Percentiles rank a stretch among this genome's conserved stretches.
Conservation (phyloP, 129 eudicot species). For the Flaveria ramosissima region DNA sequence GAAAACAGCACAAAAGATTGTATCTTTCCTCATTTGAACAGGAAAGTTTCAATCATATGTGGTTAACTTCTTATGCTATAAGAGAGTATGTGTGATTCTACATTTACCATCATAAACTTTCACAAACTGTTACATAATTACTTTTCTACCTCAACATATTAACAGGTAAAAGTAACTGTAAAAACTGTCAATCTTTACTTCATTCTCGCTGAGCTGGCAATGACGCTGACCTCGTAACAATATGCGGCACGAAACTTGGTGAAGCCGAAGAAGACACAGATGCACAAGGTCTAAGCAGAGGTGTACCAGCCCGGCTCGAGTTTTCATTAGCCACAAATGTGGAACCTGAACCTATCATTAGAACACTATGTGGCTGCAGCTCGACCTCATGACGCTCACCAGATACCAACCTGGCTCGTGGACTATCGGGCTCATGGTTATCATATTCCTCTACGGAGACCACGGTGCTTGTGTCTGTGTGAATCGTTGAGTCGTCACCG, state of each 20-base stretch:
- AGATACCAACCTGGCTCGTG: slow-evolving; percentile 36
- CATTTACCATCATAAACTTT: slow-evolving; percentile 29
- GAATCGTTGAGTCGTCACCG: slow-evolving; percentile 75
- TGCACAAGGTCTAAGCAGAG: slow-evolving; percentile 72
- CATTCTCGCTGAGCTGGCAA: slow-evolving; percentile 49
- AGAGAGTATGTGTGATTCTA: slow-evolving; percentile 1
- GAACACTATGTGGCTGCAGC: slow-evolving; percentile 46
- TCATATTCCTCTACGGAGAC: slow-evolving; percentile 74
- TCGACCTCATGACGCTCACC: slow-evolving; percentile 55
- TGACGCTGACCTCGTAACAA: slow-evolving; percentile 49
- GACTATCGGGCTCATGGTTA: slow-evolving; percentile 59
- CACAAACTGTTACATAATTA: slow-evolving; percentile 16
- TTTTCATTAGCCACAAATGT: slow-evolving; percentile 52
- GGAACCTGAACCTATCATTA: slow-evolving; percentile 16
- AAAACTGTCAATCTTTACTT: slow-evolving; percentile 4
- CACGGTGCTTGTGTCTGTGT: slow-evolving; percentile 86
- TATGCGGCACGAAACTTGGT: slow-evolving; percentile 40
- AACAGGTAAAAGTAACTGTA: slow-evolving; percentile 22
- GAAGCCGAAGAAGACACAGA: slow-evolving; percentile 53
- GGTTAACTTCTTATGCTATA: slow-evolving; percentile 21
- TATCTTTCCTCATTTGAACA: slow-evolving; percentile 10
- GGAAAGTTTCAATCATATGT: slow-evolving; percentile 28
- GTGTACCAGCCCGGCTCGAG: slow-evolving; percentile 69
- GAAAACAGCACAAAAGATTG: slow-evolving; percentile 23
- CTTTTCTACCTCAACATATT: slow-evolving; percentile 22